Evolutionary conservation across 129 eudicot species (phyloP).

Genomic region (Erigeron canadensis): DNA sequence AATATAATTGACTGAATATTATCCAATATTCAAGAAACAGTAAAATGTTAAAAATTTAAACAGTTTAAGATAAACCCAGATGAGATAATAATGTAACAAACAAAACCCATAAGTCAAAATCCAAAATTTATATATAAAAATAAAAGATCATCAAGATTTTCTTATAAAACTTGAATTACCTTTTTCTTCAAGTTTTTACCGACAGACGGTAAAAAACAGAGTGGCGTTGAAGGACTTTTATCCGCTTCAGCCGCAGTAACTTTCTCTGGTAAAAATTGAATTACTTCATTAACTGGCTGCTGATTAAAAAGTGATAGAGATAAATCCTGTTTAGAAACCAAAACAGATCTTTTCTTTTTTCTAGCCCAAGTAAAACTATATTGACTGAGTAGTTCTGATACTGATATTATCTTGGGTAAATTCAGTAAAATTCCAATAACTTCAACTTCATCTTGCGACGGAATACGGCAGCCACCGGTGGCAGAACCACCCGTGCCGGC

Average conservation of each 20-base stretch:
- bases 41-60: not conserved
- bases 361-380: slow-evolving; percentile 31
- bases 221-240: slow-evolving; percentile 56
- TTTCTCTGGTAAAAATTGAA: not conserved
- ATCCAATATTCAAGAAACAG: slow-evolving; percentile 7
- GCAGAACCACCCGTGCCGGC: slow-evolving; percentile 1
- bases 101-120: slow-evolving; percentile 21
- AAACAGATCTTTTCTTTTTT: slow-evolving; percentile 47
- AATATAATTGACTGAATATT: not conserved
- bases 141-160: not conserved
- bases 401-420: slow-evolving; percentile 5
- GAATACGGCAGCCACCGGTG: not conserved
- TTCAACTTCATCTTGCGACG: slow-evolving; percentile 31
- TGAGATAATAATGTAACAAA: not conserved
- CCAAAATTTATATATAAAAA: not conserved
- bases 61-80: slow-evolving; percentile 23
- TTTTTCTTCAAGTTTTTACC: slow-evolving; percentile 31
- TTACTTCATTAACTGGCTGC: not conserved
- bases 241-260: slow-evolving; percentile 28
- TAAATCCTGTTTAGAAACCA: slow-evolving; percentile 17
- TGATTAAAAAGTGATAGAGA: slow-evolving; percentile 17
- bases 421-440: slow-evolving; percentile 33
- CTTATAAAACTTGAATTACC: slow-evolving; percentile 26
- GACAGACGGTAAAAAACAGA: slow-evolving; percentile 30
- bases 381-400: not conserved